These are phyloP conservation scores for Reticulascus tulasneorum DNA, from an alignment of 2,329 filamentous ascomycete species.

Conservation along the genomic window DNA sequence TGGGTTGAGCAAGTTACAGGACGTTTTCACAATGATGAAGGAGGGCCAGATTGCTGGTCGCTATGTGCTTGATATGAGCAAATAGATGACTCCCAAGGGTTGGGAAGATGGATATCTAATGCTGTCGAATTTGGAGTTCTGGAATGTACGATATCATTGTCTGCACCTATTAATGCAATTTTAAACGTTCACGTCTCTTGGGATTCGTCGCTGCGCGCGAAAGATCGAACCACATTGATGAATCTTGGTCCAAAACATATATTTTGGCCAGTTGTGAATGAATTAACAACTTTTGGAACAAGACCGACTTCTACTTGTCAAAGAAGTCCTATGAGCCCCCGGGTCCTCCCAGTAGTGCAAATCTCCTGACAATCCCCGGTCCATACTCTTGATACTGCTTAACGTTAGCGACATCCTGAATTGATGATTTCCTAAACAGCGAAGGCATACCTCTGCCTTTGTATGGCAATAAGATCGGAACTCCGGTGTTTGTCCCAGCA, in stretches of 20 bases:
- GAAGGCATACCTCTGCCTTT: slow-evolving; percentile 61
- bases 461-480: slow-evolving; percentile 99
- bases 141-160: too few relatives aligned
- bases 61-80: slow-evolving; percentile 73
- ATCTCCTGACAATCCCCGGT: slow-evolving; percentile 90
- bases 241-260: too few relatives aligned
- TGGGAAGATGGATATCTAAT: too few relatives aligned
- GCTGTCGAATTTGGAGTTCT: too few relatives aligned
- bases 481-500: slow-evolving; percentile 95
- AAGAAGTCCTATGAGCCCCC: slow-evolving; percentile 79
- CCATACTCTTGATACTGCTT: slow-evolving; percentile 88
- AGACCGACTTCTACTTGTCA: too few relatives aligned
- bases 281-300: too few relatives aligned
- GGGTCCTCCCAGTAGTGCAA: slow-evolving; percentile 88
- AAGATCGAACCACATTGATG: too few relatives aligned
- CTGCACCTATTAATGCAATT: too few relatives aligned
- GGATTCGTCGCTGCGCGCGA: too few relatives aligned
- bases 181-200: too few relatives aligned
- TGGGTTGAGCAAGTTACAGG: slow-evolving; percentile 73
- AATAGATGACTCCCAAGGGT: slow-evolving; percentile 33
- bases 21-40: slow-evolving; percentile 74
- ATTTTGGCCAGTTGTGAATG: too few relatives aligned
- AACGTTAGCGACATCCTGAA: slow-evolving; percentile 11
- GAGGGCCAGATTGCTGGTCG: slow-evolving; percentile 70
- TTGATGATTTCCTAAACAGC: neutral